Base-by-base conservation (phyloP, 345 rosid species). In the Odontarrhena argentea region DNA sequence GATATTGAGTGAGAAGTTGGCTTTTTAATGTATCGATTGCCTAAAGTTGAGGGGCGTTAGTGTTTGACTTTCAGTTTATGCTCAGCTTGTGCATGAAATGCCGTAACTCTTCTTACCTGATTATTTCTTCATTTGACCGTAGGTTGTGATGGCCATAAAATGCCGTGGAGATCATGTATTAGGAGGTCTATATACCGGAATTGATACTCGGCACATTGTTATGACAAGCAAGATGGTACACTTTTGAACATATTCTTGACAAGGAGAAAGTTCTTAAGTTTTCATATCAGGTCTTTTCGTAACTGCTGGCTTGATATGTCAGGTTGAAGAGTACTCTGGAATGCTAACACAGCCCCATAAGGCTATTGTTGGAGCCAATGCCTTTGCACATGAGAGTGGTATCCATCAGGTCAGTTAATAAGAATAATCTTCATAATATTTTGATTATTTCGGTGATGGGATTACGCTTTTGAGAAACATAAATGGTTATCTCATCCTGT, bases 311-410 rank as follows among this genome's bases (percentile, higher is more conserved):
- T 60, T 59, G 37, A 12, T 59, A 42, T 73, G 8, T 26, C 62
- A 94, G 99, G 97, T 94, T 5, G 99, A 94, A 62, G 99, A 94
- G n/a, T 88, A 83, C 67, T 85, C 96, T 0, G 99, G 97, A 12
- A 77, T 94, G 81, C 83, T 82, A 0, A 79, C 88, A 38, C 98
- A 90, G 79, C 97, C 98, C 3, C 98, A 93, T 78, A 93, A 93
- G 78, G 98, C 97, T 42, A 86, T 90, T 67, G 96, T 93, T 75
- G 95, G 98, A 70, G 96, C 86, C 8, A 93, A 93, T 83, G 98
- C 97, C 74, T 93, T 93, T 77, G 96, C 96, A 48, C 97, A 93
- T 79, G 96, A 90, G 74, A 93, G 98, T 67, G 97, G 98, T 53
- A 85, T 90, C 59, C 98, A 88, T 79, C 94, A 93, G 92, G 98